Percentiles rank a stretch among this genome's conserved stretches.
phyloP scores from a whole-genome alignment of 2,329 filamentous ascomycete genomes.

The Furcasterigmium furcatum region DNA sequence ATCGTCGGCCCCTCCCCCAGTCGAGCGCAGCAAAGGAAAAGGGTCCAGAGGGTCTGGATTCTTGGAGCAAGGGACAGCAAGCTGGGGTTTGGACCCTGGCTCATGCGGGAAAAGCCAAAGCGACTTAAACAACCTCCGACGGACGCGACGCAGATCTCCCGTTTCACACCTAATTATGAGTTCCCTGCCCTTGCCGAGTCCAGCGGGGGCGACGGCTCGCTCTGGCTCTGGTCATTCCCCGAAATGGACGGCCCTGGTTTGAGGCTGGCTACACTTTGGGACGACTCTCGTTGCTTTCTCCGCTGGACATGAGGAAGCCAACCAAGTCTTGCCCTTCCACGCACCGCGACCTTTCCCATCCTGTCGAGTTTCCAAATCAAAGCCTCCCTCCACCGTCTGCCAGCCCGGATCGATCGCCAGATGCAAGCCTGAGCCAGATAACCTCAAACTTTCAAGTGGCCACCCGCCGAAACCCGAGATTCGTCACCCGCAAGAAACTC shows the following conservation, averaged over 20 bases:
- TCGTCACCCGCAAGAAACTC: no score
- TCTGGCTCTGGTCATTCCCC: slow-evolving; percentile 3
- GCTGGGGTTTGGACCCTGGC: not conserved
- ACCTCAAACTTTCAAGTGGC: no score
- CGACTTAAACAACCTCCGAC: slow-evolving; percentile 11
- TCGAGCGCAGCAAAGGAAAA: not conserved
- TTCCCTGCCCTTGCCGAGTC: slow-evolving; percentile 3
- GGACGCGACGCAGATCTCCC: slow-evolving; percentile 2
- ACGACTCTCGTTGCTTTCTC: no score
- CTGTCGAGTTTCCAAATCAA: no score
- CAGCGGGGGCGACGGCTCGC: no score
- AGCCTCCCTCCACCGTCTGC: no score
- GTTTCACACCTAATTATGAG: slow-evolving; percentile 3
- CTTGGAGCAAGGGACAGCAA: not conserved
- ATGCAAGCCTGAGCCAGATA: no score
- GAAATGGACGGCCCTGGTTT: slow-evolving; percentile 7
- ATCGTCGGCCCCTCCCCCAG: not conserved
- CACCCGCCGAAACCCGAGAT: not conserved
- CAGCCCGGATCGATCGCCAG: no score
- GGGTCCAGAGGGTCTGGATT: not conserved
- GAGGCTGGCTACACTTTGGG: no score
- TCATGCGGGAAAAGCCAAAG: slow-evolving; percentile 5
- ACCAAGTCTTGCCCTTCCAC: no score
- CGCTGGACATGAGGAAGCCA: no score
- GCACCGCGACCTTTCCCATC: no score